Base-by-base conservation (phyloP, 169 alveolate species). In the Eimeria maxima region DNA sequence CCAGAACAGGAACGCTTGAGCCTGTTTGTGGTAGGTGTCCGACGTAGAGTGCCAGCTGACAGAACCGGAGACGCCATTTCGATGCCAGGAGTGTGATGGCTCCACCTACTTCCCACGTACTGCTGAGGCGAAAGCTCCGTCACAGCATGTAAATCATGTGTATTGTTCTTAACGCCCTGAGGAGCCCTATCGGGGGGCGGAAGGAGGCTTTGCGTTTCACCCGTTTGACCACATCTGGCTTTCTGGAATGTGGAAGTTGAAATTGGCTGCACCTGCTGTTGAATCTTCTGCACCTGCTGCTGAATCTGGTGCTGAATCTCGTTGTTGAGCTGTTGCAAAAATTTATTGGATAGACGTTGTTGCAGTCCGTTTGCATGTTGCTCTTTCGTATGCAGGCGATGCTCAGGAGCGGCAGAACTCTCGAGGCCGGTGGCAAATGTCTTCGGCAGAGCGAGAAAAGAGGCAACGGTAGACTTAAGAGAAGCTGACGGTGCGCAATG, bases 1-100 rank as follows among this genome's bases (percentile, higher is more conserved):
- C 94, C 94, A 63, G 94, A 65, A 42, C 38, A 53, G 83, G 69
- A 87, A 14, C 94, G 94, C 69, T n/a, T 38, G 38, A 87, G 83
- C 14, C 47, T 74, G 47, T 33, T 44, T 18, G 88, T 22, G 22
- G 69, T 67, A 78, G 69, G 44, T 45, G 8, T 50, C 60, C 47
- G 65, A 45, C 27, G 65, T 6, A 42, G 65, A 42, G 22, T 44
- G 42, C 60, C 87, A 57, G 13, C 3, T 0, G 63, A 16, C 24
- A 47, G 3, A 42, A 27, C 65, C 11, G 88, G 45, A 24, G 88
- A n/a, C 7, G 45, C 67, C 7, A 67, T 22, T 44, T 44, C 27
- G 13, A 8, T 78, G 42, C 44, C 60, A 78, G 88, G 45, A 13
- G 69, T 78, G 27, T 83, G 45, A 29, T 53, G 57, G 55, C 73